Evolutionary conservation across 1,284 basidiomycete species (phyloP).

Genomic region (Coriolopsis trogii): DNA sequence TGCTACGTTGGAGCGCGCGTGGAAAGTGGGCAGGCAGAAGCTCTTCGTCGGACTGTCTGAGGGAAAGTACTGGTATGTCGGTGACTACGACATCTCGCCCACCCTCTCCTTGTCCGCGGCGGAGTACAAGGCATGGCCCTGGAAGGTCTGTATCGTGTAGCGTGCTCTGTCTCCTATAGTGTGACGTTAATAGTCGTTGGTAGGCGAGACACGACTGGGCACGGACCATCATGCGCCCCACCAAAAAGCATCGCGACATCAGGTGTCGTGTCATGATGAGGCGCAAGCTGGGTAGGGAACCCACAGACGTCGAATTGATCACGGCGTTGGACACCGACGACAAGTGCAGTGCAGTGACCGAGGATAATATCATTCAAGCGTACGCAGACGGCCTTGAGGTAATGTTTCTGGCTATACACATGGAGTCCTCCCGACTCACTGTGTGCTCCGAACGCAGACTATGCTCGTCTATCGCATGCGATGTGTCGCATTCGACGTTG

Average conservation of each 20-base stretch:
- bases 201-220: conserved; percentile 10
- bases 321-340: not conserved
- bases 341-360: conserved; percentile 4
- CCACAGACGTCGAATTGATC: conserved; percentile 16
- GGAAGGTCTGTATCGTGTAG: conserved; percentile 11
- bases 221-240: not conserved
- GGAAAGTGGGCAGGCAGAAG: conserved; percentile 9
- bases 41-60: conserved; percentile 17
- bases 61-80: conserved; percentile 23
- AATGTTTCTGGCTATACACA: not conserved
- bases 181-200: too few relatives aligned
- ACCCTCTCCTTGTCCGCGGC: conserved; percentile 13
- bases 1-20: not conserved
- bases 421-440: not conserved
- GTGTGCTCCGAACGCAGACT: not conserved
- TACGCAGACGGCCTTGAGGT: conserved; percentile 27
- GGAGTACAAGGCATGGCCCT: conserved; percentile 21
- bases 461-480: too few relatives aligned
- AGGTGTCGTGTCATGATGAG: conserved; percentile 16
- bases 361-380: conserved; percentile 20
- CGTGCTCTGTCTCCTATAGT: not conserved
- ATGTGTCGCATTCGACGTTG: too few relatives aligned
- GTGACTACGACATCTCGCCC: conserved; percentile 21
- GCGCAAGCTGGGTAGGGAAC: conserved; percentile 11
- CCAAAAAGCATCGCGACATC: conserved; percentile 8